A percentile compares a stretch with the other conserved stretches of the same genome.
These are phyloP conservation scores for Suillus bovinus DNA, from an alignment of 768 basidiomycete genomes.

Conservation along the genomic window DNA sequence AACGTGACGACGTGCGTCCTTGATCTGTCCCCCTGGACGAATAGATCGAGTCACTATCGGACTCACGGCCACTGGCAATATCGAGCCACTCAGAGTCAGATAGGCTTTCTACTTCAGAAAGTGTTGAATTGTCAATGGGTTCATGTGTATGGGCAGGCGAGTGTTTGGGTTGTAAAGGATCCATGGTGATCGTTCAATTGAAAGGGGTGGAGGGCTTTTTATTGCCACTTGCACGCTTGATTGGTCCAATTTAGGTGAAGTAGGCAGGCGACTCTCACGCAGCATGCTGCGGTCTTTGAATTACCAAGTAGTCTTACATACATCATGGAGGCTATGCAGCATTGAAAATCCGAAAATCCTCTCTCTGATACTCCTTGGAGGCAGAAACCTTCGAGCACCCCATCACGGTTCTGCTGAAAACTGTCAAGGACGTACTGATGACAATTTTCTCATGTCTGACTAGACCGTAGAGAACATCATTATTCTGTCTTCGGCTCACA, in stretches of 20 bases:
- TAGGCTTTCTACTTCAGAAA: slow-evolving; percentile 64
- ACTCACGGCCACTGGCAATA: slow-evolving; percentile 61
- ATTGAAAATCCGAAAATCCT: neutral
- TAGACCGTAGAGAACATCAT: slow-evolving; percentile 36
- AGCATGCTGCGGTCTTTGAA: slow-evolving; percentile 1
- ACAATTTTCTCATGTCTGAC: slow-evolving; percentile 34
- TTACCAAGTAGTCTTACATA: neutral
- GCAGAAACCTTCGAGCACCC: slow-evolving; percentile 8
- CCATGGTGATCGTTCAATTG: slow-evolving; percentile 17
- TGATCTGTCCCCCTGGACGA: slow-evolving; percentile 60
- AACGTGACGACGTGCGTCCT: slow-evolving; percentile 50
- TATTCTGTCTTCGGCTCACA: slow-evolving; percentile 44
- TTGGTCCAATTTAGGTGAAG: slow-evolving; percentile 14
- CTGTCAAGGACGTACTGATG: slow-evolving; percentile 45
- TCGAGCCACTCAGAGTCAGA: slow-evolving; percentile 89
- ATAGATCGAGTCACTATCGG: slow-evolving; percentile 68
- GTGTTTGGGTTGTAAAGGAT: slow-evolving; percentile 23
- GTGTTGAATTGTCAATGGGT: slow-evolving; percentile 39
- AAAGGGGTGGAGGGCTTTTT: slow-evolving; percentile 34
- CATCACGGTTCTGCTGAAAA: slow-evolving; percentile 22
- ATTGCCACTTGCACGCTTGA: slow-evolving; percentile 16
- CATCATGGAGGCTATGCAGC: neutral
- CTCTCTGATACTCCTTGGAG: neutral
- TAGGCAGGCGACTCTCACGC: slow-evolving; percentile 14
- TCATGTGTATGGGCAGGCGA: slow-evolving; percentile 28